Evolutionary conservation across 768 basidiomycete genomes (phyloP), one percentile per base, ranked within the genome.

Genomic region (Kwoniella heveanensis): DNA sequence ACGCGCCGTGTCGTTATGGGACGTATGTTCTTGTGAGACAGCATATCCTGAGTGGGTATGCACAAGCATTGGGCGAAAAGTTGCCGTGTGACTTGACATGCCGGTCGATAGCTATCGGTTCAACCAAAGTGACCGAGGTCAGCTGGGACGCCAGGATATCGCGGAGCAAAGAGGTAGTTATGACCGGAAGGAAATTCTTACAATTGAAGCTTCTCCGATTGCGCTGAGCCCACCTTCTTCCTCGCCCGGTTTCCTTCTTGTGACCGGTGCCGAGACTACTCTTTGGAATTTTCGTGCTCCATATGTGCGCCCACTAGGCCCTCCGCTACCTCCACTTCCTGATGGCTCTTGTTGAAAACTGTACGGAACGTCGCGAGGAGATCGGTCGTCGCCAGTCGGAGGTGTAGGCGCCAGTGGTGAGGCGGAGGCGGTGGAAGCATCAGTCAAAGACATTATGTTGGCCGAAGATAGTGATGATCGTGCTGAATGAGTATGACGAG

Each of bases 241-340:
- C 22, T 44, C 44, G 8, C 52, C 62, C 6, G 21, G 37, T 13
- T 47, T 60, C 24, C 22, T 30, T 10, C 66, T 47, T 44, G 60
- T 26, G 24, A 70, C 32, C 17, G 74, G 74, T 13, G 74, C 74
- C 0, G 74, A 76, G 4, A 76, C 74, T 8, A 73, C 70, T 22
- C 74, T 55, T n/a, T 68, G 63, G 47, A 73, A 76, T 12, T 50
- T 61, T n/a, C 74, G n/a, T 1, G 36, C 54, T 17, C 63, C 61
- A 52, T 62, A 60, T 22, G 51, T 59, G 24, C 63, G 68, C 22
- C 55, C 32, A 44, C 10, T 19, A 44, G 39, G 19, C 15, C 39
- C 53, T 27, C 53, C 54, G 44, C 49, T 64, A 2, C 66, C 57
- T 39, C 57, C 54, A 19, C 39, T 44, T 8, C 19, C 19, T 19